These are phyloP conservation scores for Aspergillus eucalypticola DNA, from an alignment of 2,329 filamentous ascomycete species.

Conservation along the genomic window DNA sequence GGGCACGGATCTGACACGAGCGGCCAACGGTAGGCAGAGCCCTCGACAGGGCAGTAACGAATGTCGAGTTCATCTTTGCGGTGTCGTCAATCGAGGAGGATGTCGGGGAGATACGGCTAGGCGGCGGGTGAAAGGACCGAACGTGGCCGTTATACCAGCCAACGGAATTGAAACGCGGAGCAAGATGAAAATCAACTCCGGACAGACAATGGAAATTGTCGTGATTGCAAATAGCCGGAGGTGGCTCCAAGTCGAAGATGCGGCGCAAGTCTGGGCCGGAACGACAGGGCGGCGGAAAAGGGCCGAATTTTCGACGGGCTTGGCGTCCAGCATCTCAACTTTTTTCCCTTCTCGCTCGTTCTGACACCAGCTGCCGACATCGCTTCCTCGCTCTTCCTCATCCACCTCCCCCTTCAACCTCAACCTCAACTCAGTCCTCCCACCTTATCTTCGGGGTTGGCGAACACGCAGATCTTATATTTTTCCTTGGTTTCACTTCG, in stretches of 20 bases:
- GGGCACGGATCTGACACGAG: conserved; percentile 25
- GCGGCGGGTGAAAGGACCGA: neutral
- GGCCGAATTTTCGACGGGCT: conserved; percentile 41
- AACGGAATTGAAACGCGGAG: neutral
- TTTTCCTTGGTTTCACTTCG: neutral
- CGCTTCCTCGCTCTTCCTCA: conserved; percentile 21
- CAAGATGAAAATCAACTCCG: neutral
- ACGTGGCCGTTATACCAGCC: neutral
- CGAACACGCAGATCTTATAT: neutral
- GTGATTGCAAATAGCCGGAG: neutral
- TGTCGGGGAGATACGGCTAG: neutral
- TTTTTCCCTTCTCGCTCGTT: conserved; percentile 35
- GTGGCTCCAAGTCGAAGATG: neutral
- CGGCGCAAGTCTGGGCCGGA: conserved; percentile 17
- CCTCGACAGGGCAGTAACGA: conserved; percentile 34
- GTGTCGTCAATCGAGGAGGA: conserved; percentile 9
- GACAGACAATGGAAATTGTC: neutral
- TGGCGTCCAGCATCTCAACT: conserved; percentile 35
- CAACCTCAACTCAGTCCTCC: conserved; percentile 16
- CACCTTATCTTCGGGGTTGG: conserved; percentile 21
- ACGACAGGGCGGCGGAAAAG: conserved; percentile 30
- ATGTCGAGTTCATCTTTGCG: conserved; percentile 35
- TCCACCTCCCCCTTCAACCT: conserved; percentile 20
- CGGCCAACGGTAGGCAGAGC: conserved; percentile 35
- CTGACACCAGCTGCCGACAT: conserved; percentile 28